A percentile compares a stretch with the other conserved stretches of the same genome.
Conservation (phyloP, 495 filamentous ascomycete genomes). For the Tuber indicum region DNA sequence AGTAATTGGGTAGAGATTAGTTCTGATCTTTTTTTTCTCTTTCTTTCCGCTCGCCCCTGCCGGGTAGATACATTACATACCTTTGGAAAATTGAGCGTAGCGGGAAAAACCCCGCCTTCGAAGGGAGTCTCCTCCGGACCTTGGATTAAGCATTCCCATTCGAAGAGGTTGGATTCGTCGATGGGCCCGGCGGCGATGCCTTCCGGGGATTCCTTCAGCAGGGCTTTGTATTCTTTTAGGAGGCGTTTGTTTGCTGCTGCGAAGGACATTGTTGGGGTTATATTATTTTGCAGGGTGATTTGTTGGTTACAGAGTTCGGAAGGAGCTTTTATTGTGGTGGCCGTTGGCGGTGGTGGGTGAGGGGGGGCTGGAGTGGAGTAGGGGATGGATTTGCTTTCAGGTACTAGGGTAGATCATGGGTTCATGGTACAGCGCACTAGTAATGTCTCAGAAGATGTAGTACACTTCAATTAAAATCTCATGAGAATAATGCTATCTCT, state of each 20-base stretch:
- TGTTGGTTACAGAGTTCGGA: neutral
- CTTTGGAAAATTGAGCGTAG: slow-evolving; percentile 90
- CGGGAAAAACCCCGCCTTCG: slow-evolving; percentile 89
- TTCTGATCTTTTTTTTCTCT: neutral
- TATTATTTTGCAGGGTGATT: neutral
- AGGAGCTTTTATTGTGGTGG: neutral
- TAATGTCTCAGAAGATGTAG: too few relatives aligned
- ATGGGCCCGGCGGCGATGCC: slow-evolving; percentile 94
- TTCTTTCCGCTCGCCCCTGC: too few relatives aligned
- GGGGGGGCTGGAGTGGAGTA: too few relatives aligned
- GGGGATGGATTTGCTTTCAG: too few relatives aligned
- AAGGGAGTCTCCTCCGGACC: slow-evolving; percentile 94
- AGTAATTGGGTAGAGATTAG: neutral
- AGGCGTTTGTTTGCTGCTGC: slow-evolving; percentile 83
- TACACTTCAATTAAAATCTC: too few relatives aligned
- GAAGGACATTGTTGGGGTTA: slow-evolving; percentile 49
- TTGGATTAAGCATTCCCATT: slow-evolving; percentile 95
- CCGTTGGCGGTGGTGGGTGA: neutral
- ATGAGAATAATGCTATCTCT: too few relatives aligned
- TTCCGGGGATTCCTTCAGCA: slow-evolving; percentile 76
- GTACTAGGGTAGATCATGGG: too few relatives aligned
- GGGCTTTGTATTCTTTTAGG: slow-evolving; percentile 90
- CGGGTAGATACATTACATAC: slow-evolving; percentile 39
- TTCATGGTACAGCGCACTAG: too few relatives aligned
- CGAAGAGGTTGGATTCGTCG: slow-evolving; percentile 87